Base-by-base conservation (phyloP, 106 monocot genomes). In the Dactylorhiza incarnata region DNA sequence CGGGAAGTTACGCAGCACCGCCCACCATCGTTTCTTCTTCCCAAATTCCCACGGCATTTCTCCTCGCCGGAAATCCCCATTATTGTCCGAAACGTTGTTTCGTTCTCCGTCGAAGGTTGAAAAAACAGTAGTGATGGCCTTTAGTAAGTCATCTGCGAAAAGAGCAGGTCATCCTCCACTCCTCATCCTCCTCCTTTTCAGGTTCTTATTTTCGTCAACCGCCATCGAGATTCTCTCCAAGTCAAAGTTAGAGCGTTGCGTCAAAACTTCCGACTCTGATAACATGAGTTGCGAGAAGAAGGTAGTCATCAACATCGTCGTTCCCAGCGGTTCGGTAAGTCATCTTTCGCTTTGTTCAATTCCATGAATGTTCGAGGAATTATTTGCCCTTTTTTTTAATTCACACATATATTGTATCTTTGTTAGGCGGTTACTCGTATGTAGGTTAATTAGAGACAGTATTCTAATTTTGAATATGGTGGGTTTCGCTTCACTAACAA, bases 281-380 rank as follows among this genome's bases (percentile, higher is more conserved):
- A 63, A 83, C 3, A 76, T 96, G 26, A 78, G 84, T 59, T 96
- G 95, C 82, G 74, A 81, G 72, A 84, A 81, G 70, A 96, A 96
- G 84, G 74, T 96, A 51, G 90, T 96, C 77, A 49, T 96, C 83
- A 86, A 96, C 76, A 46, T 96, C 25, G 89, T 89, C 73, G 91
- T 96, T 46, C 95, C 95, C 74, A 96, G 95, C 51, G 95, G 91
- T 51, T 87, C 95, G n/a, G 95, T 92, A 78, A 82, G 75, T 70
- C n/a, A 68, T 4, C 69, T 7, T 46, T 45, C 9, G 24, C 12
- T 37, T 37, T 14, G 9, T 9, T 1, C 9, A 19, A 22, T 22
- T 58, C 22, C 19, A 8, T 5, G 58, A 22, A 6, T 55, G 58
- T 58, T 58, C 22, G 58, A 58, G 58, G 19, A 58, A 58, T 20